Percentiles rank a stretch among this genome's conserved stretches.
Evolutionary conservation across 306 rosid species (phyloP).

Genomic region (Ochetophila trinervis): DNA sequence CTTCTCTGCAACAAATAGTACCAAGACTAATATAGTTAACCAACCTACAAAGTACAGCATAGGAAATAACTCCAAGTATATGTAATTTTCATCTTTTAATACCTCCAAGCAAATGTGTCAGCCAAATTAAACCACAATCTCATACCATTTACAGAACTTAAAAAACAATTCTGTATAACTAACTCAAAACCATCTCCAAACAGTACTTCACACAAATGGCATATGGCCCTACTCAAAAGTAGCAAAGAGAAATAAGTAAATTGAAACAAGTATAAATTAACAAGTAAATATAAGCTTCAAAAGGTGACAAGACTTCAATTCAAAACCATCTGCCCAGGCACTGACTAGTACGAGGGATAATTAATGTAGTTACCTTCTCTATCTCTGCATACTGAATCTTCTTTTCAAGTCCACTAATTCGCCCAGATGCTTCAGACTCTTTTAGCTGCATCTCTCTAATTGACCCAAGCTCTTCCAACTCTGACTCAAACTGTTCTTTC

Average conservation of each 20-base stretch:
- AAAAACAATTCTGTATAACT: background rate
- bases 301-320: background rate
- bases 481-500: slow-evolving; percentile 77
- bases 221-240: background rate
- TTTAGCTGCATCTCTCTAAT: slow-evolving; percentile 96
- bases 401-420: slow-evolving; percentile 91
- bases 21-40: slow-evolving; percentile 10
- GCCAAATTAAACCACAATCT: background rate
- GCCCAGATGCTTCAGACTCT: slow-evolving; percentile 91
- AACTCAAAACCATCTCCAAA: background rate
- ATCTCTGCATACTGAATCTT: slow-evolving; percentile 94
- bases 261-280: background rate
- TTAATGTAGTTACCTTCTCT: slow-evolving; percentile 65
- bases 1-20: slow-evolving; percentile 49
- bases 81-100: too few species aligned
- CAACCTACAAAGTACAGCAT: slow-evolving; percentile 10
- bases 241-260: background rate
- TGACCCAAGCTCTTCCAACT: slow-evolving; percentile 87
- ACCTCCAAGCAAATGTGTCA: background rate
- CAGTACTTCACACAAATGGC: background rate
- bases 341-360: background rate
- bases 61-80: background rate
- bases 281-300: background rate
- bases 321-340: too few species aligned
- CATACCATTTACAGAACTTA: background rate